A percentile compares a stretch with the other conserved stretches of the same genome.
phyloP scores from a whole-genome alignment of 768 basidiomycete genomes.

The Trametes cingulata region DNA sequence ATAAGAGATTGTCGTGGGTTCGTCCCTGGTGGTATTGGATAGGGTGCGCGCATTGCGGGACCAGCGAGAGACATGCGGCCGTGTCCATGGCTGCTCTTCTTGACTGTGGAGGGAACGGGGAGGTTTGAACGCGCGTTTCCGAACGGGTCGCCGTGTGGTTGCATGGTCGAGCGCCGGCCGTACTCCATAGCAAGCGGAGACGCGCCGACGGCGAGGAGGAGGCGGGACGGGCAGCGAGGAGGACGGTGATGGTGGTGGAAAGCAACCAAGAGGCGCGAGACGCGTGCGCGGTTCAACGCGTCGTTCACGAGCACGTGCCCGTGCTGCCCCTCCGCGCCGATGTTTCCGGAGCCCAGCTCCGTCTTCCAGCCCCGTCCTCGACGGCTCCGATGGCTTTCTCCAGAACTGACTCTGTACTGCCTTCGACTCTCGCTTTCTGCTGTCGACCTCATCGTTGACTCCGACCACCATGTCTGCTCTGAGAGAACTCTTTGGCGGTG shows the following conservation, averaged over 20 bases:
- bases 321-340: conserved; percentile 8
- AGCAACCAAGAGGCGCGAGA: conserved; percentile 18
- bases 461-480: conserved; percentile 28
- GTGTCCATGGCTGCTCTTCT: conserved; percentile 56
- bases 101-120: conserved; percentile 71
- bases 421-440: background rate
- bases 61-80: conserved; percentile 75
- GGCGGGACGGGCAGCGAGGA: background rate
- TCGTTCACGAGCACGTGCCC: conserved; percentile 20
- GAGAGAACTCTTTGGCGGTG: conserved; percentile 81
- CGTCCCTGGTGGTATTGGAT: conserved; percentile 39
- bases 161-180: conserved; percentile 60
- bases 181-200: conserved; percentile 38
- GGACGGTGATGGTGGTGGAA: conserved; percentile 12
- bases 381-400: background rate
- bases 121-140: conserved; percentile 61
- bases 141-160: conserved; percentile 50
- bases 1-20: conserved; percentile 71
- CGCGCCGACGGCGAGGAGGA: background rate
- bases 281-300: conserved; percentile 23
- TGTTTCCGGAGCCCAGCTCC: background rate
- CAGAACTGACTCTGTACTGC: background rate
- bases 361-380: background rate
- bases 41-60: conserved; percentile 63
- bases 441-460: background rate